Base-by-base conservation (phyloP, 306 rosid genomes). In the Delonix regia region DNA sequence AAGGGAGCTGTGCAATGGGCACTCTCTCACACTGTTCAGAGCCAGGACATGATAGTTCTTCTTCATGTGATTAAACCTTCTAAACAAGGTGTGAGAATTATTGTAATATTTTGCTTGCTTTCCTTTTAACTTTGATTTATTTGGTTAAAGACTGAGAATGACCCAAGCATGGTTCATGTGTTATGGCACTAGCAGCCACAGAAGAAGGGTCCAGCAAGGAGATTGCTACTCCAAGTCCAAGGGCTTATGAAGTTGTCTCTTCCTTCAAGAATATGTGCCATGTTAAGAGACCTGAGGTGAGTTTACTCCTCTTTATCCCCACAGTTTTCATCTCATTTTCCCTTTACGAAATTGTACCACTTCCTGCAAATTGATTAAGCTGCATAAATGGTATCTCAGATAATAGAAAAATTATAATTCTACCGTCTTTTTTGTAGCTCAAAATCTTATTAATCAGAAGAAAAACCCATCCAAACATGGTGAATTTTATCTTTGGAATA, bases 1-100 rank as follows among this genome's bases (percentile, higher is more conserved):
- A 92, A 93, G 12, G 86, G 87, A 57, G 98, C 97, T 60, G 80
- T 95, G 22, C 98, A 95, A 79, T 93, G 97, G 99, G 97, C 96
- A 30, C 91, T 93, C 34, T 85, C 99, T 79, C 96, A 95, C 77
- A 86, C 97, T 10, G 85, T 93, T 74, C 97, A 89, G 84, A 89
- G 68, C 83, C 96, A 95, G 52, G 99, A 95, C 67, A 80, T 75
- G 15, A 65, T 95, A 15, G 63, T 91, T 77, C 97, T 93, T 69
- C 97, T 93, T 56, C 91, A 86, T 85, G 94, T 95, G 2, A 89
- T 74, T 45, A 95, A 85, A 73, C 83, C 93, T 63, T 85, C 91
- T 30, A 86, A 72, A 74, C 90, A 86, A 91, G 99, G 97, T 94
- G 48, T 21, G 62, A 36, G 19, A 64, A 16, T 38, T 7, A 59